Evolutionary conservation across 257 asterid genomes (phyloP).

Genomic region (Mitragyna speciosa): DNA sequence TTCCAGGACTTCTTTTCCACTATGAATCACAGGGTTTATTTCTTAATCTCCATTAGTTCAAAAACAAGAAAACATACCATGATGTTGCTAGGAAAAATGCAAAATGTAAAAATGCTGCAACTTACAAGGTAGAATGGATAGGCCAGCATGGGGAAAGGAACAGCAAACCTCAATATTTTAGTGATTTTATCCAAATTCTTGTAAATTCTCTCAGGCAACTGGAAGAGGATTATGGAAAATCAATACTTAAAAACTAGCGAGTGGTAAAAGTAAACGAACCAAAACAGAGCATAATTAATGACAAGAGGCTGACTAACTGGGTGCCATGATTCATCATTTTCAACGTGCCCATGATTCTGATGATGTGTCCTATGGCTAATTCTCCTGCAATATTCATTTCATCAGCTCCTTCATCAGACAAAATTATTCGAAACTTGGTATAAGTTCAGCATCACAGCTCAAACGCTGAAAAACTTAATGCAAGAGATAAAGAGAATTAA

Average conservation of each 20-base stretch:
- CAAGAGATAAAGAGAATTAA: background rate
- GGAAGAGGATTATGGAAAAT: background rate
- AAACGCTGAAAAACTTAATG: no score
- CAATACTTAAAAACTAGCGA: no score
- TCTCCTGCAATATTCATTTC: constrained; percentile 50
- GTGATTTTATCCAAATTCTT: constrained; percentile 57
- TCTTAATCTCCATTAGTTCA: constrained; percentile 2
- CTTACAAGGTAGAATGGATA: constrained; percentile 84
- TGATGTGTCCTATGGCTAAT: constrained; percentile 97
- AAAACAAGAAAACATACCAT: background rate
- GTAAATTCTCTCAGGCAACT: constrained; percentile 65
- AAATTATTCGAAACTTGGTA: no score
- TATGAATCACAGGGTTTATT: constrained; percentile 19
- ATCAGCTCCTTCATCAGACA: no score
- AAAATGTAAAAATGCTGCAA: background rate
- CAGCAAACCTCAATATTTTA: constrained; percentile 67
- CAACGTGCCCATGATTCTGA: constrained; percentile 98
- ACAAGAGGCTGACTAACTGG: constrained; percentile 47
- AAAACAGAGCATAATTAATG: background rate
- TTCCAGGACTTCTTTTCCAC: constrained; percentile 98
- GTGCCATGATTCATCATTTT: constrained; percentile 94
- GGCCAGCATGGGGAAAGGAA: constrained; percentile 91
- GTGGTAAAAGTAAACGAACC: background rate
- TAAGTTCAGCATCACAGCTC: no score
- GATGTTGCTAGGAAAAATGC: background rate